Conservation (phyloP, 2,329 filamentous ascomycete species). For the Trichoderma sp. region DNA sequence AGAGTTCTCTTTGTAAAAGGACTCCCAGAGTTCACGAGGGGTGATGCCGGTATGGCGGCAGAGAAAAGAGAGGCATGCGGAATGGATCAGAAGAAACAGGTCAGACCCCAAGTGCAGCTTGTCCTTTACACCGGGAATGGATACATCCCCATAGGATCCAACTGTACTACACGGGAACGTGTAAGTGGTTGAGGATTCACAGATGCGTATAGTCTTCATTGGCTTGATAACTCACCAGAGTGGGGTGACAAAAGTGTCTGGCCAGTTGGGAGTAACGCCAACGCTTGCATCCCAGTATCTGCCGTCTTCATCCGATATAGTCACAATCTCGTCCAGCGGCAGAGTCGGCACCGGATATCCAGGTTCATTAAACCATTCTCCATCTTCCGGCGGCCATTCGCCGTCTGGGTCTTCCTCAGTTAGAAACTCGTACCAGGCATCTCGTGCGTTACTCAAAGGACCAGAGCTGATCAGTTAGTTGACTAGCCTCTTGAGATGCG, state of each 20-base stretch:
- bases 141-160: background rate
- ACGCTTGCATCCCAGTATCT: background rate
- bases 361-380: slow-evolving; percentile 6
- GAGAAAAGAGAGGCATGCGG: slow-evolving; percentile 4
- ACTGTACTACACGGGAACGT: background rate
- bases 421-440: background rate
- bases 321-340: background rate
- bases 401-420: background rate
- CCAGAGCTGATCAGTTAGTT: slow-evolving; percentile 6
- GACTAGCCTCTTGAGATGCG: background rate
- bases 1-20: background rate
- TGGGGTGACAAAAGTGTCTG: slow-evolving; percentile 8
- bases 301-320: slow-evolving; percentile 13
- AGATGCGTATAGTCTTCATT: background rate
- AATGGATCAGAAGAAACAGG: background rate
- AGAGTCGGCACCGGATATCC: slow-evolving; percentile 5
- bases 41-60: background rate
- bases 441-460: slow-evolving; percentile 6
- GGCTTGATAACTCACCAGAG: background rate
- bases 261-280: background rate
- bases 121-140: background rate
- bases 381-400: slow-evolving; percentile 7
- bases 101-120: background rate
- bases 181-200: background rate
- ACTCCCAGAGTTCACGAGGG: slow-evolving; percentile 7